Conservation (phyloP, 108 stramenopile species). For the Pseudonitzschia multistriata region DNA sequence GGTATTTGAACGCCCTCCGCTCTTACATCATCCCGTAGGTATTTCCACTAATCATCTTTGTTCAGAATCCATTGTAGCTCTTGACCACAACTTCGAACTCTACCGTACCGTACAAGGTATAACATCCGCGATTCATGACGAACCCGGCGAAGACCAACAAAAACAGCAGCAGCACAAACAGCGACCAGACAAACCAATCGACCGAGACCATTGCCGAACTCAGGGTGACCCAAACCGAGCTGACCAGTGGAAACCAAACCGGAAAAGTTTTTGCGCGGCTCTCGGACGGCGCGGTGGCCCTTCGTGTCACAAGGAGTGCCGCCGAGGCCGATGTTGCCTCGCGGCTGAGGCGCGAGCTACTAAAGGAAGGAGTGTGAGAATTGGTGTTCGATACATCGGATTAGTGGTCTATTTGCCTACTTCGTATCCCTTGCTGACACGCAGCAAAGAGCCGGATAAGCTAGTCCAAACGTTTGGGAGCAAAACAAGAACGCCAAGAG, state of each 20-base stretch:
- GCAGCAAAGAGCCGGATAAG: too few relatives aligned
- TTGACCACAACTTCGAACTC: too few relatives aligned
- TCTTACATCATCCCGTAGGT: too few relatives aligned
- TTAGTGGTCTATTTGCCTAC: background rate
- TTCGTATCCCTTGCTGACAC: too few relatives aligned
- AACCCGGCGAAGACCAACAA: background rate
- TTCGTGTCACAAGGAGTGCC: background rate
- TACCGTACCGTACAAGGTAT: too few relatives aligned
- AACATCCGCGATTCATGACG: background rate
- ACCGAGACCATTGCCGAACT: slow-evolving; percentile 1
- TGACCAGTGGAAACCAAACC: slow-evolving; percentile 46
- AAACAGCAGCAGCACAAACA: background rate
- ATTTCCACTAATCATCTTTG: too few relatives aligned
- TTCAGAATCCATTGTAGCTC: too few relatives aligned
- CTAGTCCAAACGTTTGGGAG: too few relatives aligned
- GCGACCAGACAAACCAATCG: background rate
- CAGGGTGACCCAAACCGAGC: slow-evolving; percentile 53
- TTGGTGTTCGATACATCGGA: background rate
- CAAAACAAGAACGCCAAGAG: too few relatives aligned
- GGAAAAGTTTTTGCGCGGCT: slow-evolving; percentile 53
- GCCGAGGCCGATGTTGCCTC: background rate
- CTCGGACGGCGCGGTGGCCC: slow-evolving; percentile 49
- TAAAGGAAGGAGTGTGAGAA: background rate
- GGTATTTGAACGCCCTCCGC: too few relatives aligned
- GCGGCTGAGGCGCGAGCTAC: background rate